Evolutionary conservation across 108 stramenopile species (phyloP), one percentile per base, ranked within the genome.

Genomic region (Schizochytrium sp.): DNA sequence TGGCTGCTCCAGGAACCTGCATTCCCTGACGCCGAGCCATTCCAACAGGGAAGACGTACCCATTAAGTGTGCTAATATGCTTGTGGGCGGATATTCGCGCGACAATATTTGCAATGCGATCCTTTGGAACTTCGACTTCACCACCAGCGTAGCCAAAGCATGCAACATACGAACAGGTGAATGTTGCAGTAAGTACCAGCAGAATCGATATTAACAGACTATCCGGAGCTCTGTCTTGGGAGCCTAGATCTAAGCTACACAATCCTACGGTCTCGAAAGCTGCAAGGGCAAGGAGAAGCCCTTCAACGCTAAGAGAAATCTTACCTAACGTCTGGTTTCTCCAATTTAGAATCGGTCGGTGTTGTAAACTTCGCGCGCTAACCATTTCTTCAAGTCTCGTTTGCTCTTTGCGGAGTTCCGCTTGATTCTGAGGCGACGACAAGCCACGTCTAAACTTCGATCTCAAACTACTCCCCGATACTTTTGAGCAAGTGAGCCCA

Each of bases 141-240:
- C 76, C 76, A 55, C 76, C 76, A 5, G 76, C 76, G 53, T 83
- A 83, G 0, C 76, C 76, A 10, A 83, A 49, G 53, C 76, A 83
- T n/a, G 76, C 76, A 17, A 83, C 55, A 40, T 83, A 83, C 12
- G 76, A 83, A 3, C 49, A 28, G n/a, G 5, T 53, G 55, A 83
- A 50, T 0, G 17, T 53, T n/a, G 53, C 53, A 38, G 28, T 55
- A 2, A 38, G 76, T 40, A 83, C 76, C 2, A 50, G 76, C 47
- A 55, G 38, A 53, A 83, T 47, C 28, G n/a, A 83, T 5, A 42
- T 55, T n/a, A 55, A 40, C 28, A 83, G 50, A 42, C 12, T 55
- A 17, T 5, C 50, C 28, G 28, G 10, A 55, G 28, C 76, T n/a
- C 12, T 28, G 5, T 5, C 10, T n/a, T 17, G 50, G n/a, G 76